These are phyloP conservation scores for Ophiocordyceps robertsii DNA, from an alignment of 2,329 filamentous ascomycete genomes.

Conservation along the genomic window DNA sequence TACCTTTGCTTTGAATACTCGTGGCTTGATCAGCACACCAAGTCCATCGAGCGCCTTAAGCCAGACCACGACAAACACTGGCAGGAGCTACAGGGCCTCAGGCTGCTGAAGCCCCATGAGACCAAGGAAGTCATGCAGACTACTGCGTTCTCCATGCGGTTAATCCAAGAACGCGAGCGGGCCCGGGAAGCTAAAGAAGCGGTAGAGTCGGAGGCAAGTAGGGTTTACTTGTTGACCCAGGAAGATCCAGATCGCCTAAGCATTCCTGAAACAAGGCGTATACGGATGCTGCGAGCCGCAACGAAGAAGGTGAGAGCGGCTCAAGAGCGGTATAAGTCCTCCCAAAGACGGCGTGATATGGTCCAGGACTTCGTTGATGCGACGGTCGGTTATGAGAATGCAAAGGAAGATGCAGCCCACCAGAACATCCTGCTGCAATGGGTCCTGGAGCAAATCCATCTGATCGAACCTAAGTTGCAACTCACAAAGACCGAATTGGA, in stretches of 20 bases:
- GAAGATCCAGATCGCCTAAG: no score
- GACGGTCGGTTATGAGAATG: conserved; percentile 2
- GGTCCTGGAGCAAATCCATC: conserved; percentile 11
- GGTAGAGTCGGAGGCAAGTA: no score
- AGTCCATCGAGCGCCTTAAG: conserved; percentile 8
- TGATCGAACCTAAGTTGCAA: conserved; percentile 11
- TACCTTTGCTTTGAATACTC: conserved; percentile 17
- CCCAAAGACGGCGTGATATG: background rate
- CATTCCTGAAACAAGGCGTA: conserved; percentile 2
- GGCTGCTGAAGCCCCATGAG: conserved; percentile 10
- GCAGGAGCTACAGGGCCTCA: conserved; percentile 15
- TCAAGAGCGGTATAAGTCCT: background rate
- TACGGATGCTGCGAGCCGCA: conserved; percentile 2
- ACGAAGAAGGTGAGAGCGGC: background rate
- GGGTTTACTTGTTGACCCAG: no score
- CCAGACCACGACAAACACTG: conserved; percentile 14
- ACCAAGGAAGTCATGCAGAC: no score
- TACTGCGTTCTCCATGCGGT: no score
- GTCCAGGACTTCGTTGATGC: conserved; percentile 4
- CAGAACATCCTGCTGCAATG: conserved; percentile 11
- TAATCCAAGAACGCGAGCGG: no score
- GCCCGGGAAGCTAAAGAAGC: no score
- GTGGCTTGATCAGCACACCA: conserved; percentile 10
- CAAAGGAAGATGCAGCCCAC: conserved; percentile 6
- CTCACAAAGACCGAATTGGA: background rate